These are phyloP conservation scores for Leishmania amazonensis DNA, from an alignment of 208 protist species.

Conservation along the genomic window DNA sequence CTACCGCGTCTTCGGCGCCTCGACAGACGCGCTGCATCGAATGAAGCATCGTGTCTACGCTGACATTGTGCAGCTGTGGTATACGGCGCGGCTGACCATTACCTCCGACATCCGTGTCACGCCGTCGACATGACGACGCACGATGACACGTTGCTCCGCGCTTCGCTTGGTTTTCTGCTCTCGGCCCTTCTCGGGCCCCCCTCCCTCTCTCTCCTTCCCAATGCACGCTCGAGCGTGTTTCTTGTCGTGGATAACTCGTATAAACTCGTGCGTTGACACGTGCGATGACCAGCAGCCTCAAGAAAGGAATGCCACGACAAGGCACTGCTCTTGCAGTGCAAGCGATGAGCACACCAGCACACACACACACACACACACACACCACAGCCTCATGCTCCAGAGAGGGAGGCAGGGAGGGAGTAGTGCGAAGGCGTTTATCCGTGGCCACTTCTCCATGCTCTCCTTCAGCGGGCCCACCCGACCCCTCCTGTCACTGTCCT, in stretches of 20 bases:
- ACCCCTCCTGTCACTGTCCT: background rate
- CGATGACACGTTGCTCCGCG: too few relatives aligned
- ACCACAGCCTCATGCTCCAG: background rate
- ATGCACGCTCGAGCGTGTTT: background rate
- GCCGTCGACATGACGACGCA: constrained; percentile 27
- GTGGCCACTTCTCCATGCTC: background rate
- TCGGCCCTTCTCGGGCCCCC: constrained; percentile 7
- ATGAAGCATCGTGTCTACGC: constrained; percentile 61
- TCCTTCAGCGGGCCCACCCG: background rate
- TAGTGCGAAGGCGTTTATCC: background rate
- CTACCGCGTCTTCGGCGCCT: constrained; percentile 82
- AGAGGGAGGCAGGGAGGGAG: background rate
- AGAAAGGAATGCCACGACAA: background rate
- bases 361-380: background rate
- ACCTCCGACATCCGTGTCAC: constrained; percentile 76
- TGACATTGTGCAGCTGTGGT: constrained; percentile 72
- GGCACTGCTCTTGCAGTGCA: background rate
- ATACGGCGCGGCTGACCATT: constrained; percentile 60
- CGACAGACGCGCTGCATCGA: constrained; percentile 37
- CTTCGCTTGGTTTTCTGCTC: constrained; percentile 3
- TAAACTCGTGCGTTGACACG: background rate
- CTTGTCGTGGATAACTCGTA: background rate
- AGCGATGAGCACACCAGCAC: background rate
- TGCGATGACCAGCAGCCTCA: background rate
- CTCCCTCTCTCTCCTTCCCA: background rate